Evolutionary conservation across 2,329 filamentous ascomycete species (phyloP).

Genomic region (Ilyonectria destructans): DNA sequence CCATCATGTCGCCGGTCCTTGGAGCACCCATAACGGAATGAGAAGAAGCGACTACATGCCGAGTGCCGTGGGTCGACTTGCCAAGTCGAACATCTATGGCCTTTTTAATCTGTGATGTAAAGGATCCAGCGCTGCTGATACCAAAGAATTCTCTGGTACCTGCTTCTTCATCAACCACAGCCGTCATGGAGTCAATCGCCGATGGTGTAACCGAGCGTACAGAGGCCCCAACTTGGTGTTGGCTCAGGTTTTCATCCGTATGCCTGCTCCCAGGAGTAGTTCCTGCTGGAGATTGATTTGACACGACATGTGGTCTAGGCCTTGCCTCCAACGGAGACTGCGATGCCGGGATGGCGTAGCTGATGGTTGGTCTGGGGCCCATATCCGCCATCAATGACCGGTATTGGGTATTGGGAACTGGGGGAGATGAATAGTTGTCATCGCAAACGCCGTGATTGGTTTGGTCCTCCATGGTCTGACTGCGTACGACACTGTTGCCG

Average conservation of each 20-base stretch:
- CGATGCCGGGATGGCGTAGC: neutral
- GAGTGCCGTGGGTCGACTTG: conserved; percentile 19
- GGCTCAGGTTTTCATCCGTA: conserved; percentile 18
- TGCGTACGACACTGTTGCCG: conserved; percentile 12
- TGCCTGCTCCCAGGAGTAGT: conserved; percentile 32
- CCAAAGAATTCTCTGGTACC: conserved; percentile 63
- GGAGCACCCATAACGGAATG: neutral
- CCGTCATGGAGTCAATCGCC: conserved; percentile 63
- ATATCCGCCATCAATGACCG: neutral
- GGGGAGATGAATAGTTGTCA: conserved; percentile 6
- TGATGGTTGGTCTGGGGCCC: neutral
- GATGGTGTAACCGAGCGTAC: conserved; percentile 48
- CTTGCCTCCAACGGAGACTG: neutral
- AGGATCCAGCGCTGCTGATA: conserved; percentile 63
- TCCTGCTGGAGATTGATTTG: conserved; percentile 29
- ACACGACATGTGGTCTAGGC: neutral
- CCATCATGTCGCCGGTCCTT: conserved; percentile 30
- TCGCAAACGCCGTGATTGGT: neutral
- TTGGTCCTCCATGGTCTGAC: conserved; percentile 15
- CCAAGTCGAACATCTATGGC: conserved; percentile 57
- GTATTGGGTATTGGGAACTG: neutral
- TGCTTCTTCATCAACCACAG: conserved; percentile 59
- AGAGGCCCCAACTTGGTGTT: conserved; percentile 34
- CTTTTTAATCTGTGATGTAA: conserved; percentile 63
- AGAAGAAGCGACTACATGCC: neutral